phyloP scores from a whole-genome alignment of 768 basidiomycete genomes.

The Hygrophorus russula region DNA sequence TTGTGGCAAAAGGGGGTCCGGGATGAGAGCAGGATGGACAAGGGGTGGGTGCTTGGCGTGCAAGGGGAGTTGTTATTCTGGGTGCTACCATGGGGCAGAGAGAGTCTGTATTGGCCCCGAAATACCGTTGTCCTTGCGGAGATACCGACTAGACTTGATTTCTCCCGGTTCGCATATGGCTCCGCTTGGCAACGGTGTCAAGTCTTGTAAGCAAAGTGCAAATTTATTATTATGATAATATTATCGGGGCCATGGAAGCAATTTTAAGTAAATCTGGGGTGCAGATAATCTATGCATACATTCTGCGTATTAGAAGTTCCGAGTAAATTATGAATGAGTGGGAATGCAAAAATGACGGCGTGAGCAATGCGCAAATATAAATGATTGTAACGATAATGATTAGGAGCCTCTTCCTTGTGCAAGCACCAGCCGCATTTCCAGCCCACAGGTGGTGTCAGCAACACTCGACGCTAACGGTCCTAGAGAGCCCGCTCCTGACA shows the following conservation, averaged over 20 bases:
- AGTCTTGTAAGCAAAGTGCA: too few relatives aligned
- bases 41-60: background rate
- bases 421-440: too few relatives aligned
- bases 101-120: constrained; percentile 2
- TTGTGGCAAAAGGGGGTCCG: too few relatives aligned
- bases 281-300: too few relatives aligned
- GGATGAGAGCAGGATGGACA: background rate
- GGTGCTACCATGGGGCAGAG: constrained; percentile 2
- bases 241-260: too few relatives aligned
- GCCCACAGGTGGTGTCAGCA: background rate
- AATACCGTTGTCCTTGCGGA: constrained; percentile 2
- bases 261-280: too few relatives aligned
- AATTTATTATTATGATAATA: too few relatives aligned
- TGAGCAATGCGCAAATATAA: background rate
- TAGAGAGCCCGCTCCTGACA: constrained; percentile 42
- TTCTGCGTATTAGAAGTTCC: background rate
- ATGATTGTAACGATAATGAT: background rate
- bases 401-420: too few relatives aligned
- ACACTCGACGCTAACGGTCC: constrained; percentile 35
- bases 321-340: background rate
- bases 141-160: background rate
- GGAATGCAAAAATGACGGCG: background rate
- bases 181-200: too few relatives aligned
- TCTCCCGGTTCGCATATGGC: too few relatives aligned
- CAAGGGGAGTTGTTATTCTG: constrained; percentile 1